Evolutionary conservation across 352 stramenopile genomes (phyloP), one percentile per base, ranked within the genome.

Genomic region (Phytophthora pluvialis): DNA sequence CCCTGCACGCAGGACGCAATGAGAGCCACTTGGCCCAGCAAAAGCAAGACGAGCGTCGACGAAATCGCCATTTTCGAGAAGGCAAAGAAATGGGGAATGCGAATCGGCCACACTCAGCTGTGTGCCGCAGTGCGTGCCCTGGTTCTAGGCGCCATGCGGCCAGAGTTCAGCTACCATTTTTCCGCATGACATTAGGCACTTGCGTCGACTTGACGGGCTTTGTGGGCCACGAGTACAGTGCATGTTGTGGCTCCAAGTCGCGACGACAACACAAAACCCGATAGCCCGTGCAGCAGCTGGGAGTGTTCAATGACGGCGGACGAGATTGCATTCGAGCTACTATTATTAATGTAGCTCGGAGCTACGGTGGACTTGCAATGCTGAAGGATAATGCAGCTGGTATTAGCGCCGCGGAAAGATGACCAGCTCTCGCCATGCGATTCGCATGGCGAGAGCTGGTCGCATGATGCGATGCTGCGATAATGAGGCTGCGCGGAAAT

Each of bases 71-170:
- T 73, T 43, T 53, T 43, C 25, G 28, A 32, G 29, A 5, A 35
- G 29, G 29, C 4, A 7, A 58, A 60, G 54, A 73, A 65, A 69
- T 39, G 52, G 31, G 51, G 16, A 73, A 64, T 73, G 60, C 5
- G 18, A 28, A 44, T 10, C 28, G 5, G 29, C 45, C 18, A 46
- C 40, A 2, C 31, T 52, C 26, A 33, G 25, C n/a, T 52, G 38
- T 51, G 38, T 51, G 38, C 39, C 51, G 26, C 18, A 47, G 16
- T 54, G 12, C 43, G 11, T 54, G 48, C 31, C 43, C 58, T 52
- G 58, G 42, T 54, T 66, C 21, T 65, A 65, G 29, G 46, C 16
- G 26, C 45, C 64, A 69, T 72, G 64, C 51, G 59, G 59, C 48
- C 53, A 18, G 39, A 64, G 39, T n/a, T 47, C 64, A 54, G 51